Evolutionary conservation across 2,329 filamentous ascomycete genomes (phyloP), one percentile per base, ranked within the genome.

Genomic region (Neocatenulostroma microsporum): DNA sequence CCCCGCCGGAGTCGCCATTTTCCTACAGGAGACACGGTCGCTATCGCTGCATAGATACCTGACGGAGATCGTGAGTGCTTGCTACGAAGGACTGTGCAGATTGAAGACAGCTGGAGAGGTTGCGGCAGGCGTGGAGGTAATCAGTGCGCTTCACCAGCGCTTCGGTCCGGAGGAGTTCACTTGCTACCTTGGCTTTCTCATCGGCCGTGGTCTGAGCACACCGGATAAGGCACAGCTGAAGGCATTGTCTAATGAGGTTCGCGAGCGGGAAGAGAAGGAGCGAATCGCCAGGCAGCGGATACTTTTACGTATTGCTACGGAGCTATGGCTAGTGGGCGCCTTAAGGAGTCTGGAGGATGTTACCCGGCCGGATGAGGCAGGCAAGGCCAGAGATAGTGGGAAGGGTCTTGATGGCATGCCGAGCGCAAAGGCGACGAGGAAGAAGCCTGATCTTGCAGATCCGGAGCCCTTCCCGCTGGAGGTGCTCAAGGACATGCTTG

Each of bases 201-300:
- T 96, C 32, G 89, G 88, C 38, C 85, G 89, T 52, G 89, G 88
- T 21, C 75, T 96, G 68, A 85, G 84, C 39, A 91, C 86, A 10
- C 88, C 89, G 4, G 89, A 96, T 59, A 94, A 85, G 65, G 76
- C 79, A 43, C 73, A 78, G 43, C 66, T 96, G 49, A 96, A 95
- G 63, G 72, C 73, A 2, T 69, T 95, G 47, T 67, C 80, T 5
- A 74, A 78, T 23, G 91, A 98, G 51, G 76, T 87, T 20, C 84
- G 84, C 34, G 93, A 98, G 60, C 84, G 86, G 48, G 91, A 98
- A 61, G 91, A 98, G 63, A 94, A 94, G 62, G 91, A 98, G 42
- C 82, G 91, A 5, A 70, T 96, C 26, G 74, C 78, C 21, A 78
- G 91, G 36, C 93, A 98, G 60, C 78, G 91, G 39, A 74, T 88